Evolutionary conservation across 768 basidiomycete species (phyloP).

Genomic region (Kwoniella mangroviensis): DNA sequence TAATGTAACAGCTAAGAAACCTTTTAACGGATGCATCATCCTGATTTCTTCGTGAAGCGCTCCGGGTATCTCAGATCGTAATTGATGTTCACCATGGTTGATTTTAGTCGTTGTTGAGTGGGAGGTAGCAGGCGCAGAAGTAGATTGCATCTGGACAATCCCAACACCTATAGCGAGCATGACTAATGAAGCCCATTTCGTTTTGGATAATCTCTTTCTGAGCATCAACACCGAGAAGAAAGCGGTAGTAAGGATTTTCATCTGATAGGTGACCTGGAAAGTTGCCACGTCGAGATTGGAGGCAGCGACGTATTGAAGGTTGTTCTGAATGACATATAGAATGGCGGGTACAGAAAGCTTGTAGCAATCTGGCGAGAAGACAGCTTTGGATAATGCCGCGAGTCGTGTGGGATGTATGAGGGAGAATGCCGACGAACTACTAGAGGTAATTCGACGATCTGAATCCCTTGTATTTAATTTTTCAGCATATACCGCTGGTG

Average conservation of each 20-base stretch:
- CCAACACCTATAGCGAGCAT: slow-evolving; percentile 87
- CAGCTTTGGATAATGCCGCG: slow-evolving; percentile 67
- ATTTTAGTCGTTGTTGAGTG: slow-evolving; percentile 9
- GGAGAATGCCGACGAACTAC: slow-evolving; percentile 19
- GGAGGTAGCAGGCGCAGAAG: slow-evolving; percentile 31
- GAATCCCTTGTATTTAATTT: slow-evolving; percentile 19
- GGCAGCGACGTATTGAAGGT: slow-evolving; percentile 91
- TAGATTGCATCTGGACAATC: slow-evolving; percentile 85
- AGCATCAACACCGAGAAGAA: slow-evolving; percentile 83
- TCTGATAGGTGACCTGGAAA: slow-evolving; percentile 95
- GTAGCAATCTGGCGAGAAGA: slow-evolving; percentile 93
- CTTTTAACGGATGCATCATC: slow-evolving; percentile 77
- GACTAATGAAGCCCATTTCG: slow-evolving; percentile 83
- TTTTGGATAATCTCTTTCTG: slow-evolving; percentile 71
- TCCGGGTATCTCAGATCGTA: slow-evolving; percentile 38
- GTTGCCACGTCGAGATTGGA: slow-evolving; percentile 93
- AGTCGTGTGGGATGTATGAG: slow-evolving; percentile 60
- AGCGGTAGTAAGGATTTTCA: slow-evolving; percentile 95
- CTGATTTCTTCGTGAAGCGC: slow-evolving; percentile 45
- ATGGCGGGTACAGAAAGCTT: slow-evolving; percentile 96
- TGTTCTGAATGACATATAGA: slow-evolving; percentile 94
- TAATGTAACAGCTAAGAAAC: slow-evolving; percentile 84
- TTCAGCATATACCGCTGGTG: slow-evolving; percentile 29
- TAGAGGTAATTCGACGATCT: neutral
- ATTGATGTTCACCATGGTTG: slow-evolving; percentile 31